A percentile compares a stretch with the other conserved stretches of the same genome.
Evolutionary conservation across 305 asterid genomes (phyloP).

Genomic region (Fraxinus greggii): DNA sequence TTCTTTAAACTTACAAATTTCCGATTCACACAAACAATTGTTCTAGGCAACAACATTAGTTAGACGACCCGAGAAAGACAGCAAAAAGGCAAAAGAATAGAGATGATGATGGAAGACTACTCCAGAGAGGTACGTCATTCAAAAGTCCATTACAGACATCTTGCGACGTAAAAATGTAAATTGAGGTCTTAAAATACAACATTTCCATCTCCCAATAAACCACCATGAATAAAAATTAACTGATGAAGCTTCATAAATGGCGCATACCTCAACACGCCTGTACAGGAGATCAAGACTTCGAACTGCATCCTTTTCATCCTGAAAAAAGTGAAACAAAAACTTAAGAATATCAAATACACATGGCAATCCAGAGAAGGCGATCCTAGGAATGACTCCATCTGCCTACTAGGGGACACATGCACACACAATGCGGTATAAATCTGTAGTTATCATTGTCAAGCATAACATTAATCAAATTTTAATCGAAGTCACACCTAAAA

Average conservation of each 20-base stretch:
- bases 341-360: not conserved
- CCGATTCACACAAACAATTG: not conserved
- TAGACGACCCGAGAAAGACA: not conserved
- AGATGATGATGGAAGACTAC: not conserved
- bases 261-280: slow-evolving; percentile 84
- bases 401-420: not conserved
- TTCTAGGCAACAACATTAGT: not conserved
- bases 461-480: not conserved
- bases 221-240: slow-evolving; percentile 6
- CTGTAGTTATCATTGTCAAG: not conserved
- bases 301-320: slow-evolving; percentile 94
- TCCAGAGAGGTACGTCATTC: not conserved
- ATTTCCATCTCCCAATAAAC: not conserved
- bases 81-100: not conserved
- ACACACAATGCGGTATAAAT: not conserved
- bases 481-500: not conserved
- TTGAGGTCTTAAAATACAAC: not conserved
- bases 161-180: not conserved
- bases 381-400: not conserved
- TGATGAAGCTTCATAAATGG: not conserved
- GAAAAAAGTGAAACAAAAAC: slow-evolving; percentile 17
- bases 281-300: slow-evolving; percentile 95
- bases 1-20: not conserved
- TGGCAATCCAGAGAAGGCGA: not conserved
- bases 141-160: not conserved